Conservation (phyloP, 1,139 yeast genomes). For the Zygosaccharomyces sapae region DNA sequence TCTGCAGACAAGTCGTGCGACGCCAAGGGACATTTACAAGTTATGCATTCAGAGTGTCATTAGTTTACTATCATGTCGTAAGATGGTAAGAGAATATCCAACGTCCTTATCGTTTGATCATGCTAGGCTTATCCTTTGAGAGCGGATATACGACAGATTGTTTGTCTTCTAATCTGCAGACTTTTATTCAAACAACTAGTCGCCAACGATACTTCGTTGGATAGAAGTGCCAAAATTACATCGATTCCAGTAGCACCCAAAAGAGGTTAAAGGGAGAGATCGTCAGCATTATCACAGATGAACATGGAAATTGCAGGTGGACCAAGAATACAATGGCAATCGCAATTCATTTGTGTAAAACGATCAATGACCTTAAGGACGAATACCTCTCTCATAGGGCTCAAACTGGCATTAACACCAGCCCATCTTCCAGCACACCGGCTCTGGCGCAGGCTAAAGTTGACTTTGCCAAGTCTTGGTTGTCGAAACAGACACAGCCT, state of each 20-base stretch:
- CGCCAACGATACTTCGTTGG: constrained; percentile 38
- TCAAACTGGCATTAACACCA: not conserved
- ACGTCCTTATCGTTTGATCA: constrained; percentile 84
- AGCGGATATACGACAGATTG: constrained; percentile 81
- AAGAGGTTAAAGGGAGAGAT: constrained; percentile 52
- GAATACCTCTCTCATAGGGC: constrained; percentile 17
- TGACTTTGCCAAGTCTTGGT: constrained; percentile 74
- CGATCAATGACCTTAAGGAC: constrained; percentile 32
- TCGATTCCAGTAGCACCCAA: constrained; percentile 28
- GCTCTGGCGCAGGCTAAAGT: constrained; percentile 37
- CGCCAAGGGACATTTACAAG: constrained; percentile 30
- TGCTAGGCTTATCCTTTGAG: constrained; percentile 71
- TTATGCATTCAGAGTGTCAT: constrained; percentile 37
- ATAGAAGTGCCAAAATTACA: constrained; percentile 29
- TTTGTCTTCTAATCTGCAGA: constrained; percentile 71
- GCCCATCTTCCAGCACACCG: constrained; percentile 16
- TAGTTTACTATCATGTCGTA: constrained; percentile 67
- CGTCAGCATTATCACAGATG: constrained; percentile 76
- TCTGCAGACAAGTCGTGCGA: constrained; percentile 16
- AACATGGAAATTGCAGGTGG: constrained; percentile 86
- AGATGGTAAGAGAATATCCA: constrained; percentile 81
- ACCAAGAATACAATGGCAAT: constrained; percentile 73
- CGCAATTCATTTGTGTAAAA: constrained; percentile 64
- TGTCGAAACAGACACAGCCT: constrained; percentile 81
- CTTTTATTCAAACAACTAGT: constrained; percentile 70